Evolutionary conservation across 495 filamentous ascomycete genomes (phyloP).

Genomic region (Emericellopsis terricola): DNA sequence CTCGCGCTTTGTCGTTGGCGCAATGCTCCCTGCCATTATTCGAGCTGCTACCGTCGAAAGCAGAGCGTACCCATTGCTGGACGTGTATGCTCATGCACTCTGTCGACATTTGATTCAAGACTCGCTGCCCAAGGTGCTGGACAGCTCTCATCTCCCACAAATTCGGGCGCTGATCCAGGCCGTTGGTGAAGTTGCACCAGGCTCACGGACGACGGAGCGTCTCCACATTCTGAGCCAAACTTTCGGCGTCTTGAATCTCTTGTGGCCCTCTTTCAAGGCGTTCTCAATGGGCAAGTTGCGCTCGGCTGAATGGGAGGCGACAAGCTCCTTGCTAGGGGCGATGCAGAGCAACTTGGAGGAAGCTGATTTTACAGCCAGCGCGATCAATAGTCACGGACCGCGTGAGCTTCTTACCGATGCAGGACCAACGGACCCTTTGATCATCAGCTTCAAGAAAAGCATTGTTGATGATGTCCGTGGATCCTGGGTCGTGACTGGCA

Average conservation of each 20-base stretch:
- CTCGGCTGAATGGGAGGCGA: background rate
- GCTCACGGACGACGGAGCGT: background rate
- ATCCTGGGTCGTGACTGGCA: background rate
- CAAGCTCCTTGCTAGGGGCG: background rate
- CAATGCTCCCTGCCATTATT: constrained; percentile 25
- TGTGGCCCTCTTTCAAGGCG: constrained; percentile 1
- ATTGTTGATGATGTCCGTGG: background rate
- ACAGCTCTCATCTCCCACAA: background rate
- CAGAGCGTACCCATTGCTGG: constrained; percentile 17
- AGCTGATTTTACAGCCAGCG: background rate
- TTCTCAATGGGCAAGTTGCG: background rate
- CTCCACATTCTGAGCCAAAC: background rate
- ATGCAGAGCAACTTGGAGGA: background rate
- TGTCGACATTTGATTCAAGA: background rate
- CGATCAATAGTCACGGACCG: background rate
- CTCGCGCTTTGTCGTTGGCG: constrained; percentile 20
- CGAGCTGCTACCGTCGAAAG: constrained; percentile 6
- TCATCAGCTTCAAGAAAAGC: background rate
- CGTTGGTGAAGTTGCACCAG: background rate
- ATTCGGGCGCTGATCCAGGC: background rate
- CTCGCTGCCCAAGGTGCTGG: background rate
- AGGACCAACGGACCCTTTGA: background rate
- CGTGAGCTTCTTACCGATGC: too few species aligned
- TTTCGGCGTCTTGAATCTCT: background rate
- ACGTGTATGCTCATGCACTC: constrained; percentile 16